Evolutionary conservation across 768 basidiomycete species (phyloP), one percentile per base, ranked within the genome.

Genomic region (Lyophyllum atratum): DNA sequence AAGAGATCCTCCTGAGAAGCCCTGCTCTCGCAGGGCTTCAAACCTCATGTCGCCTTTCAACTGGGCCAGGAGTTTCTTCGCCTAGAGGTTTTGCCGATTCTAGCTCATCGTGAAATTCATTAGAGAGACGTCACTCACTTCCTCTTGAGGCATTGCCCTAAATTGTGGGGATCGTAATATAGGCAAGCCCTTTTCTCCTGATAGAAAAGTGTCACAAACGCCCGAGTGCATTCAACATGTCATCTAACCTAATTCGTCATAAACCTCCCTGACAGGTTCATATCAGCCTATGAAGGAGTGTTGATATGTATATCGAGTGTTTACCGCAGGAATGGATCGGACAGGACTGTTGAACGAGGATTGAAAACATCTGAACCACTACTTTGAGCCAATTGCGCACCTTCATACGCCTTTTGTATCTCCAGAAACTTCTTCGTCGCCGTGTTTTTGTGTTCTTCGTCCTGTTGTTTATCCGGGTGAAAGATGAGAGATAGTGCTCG

Each of bases 341-440:
- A 88, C 26, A 93, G 71, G 22, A 93, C 86, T 86, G 65, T 60
- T 50, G 10, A 52, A 15, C 25, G 48, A 3, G 15, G 24, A 14
- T 26, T n/a, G n/a, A n/a, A 31, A 28, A n/a, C 11, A 31, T 25
- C 28, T 24, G 7, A 28, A 44, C 4, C 3, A 8, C 6, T 37
- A 17, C 1, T 25, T 17, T 19, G n/a, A 46, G 46, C 14, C 50
- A 25, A 37, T 24, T 40, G 58, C 76, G 51, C 63, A 87, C 89
- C 83, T 81, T 93, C 85, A 68, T 93, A 93, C 12, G 93, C 92
- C 61, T 87, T 87, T 61, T 93, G 90, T 21, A 95, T 80, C 68
- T 87, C 84, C 17, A 88, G 77, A 60, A 94, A 93, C 49, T 81
- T 82, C 29, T 79, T 76, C 24, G 85, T 81, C 0, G 93, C 91